Evolutionary conservation across 1,284 basidiomycete genomes (phyloP), one percentile per base, ranked within the genome.

Genomic region (Naganishia albida): DNA sequence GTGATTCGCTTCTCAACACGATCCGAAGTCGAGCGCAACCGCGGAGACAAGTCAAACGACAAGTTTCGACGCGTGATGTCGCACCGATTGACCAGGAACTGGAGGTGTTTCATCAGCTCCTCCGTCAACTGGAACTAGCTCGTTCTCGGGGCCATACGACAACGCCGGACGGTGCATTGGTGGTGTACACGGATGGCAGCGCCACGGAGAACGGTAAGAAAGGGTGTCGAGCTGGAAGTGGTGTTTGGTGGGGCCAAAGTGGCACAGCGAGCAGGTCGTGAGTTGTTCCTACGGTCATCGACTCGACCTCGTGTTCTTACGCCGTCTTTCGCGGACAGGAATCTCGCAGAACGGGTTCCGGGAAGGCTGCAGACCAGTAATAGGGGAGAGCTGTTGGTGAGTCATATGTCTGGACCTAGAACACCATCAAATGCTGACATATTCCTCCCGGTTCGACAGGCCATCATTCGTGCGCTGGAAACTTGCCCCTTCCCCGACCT

Each of bases 361-460:
- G 79, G 79, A 1, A 16, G 51, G 0, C 20, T 73, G 42, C 79
- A 80, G 68, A 80, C 79, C 3, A 80, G 80, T 64, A 80, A 80
- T 62, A 69, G 79, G 12, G 79, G 76, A 48, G 79, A 80, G 64
- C 62, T 80, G 23, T 69, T 80, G 18, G 49, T 28, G 28, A 28
- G 20, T 34, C 34, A 34, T 34, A 4, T 34, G 34, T 34, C 4
- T n/a, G n/a, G n/a, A n/a, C n/a, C n/a, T n/a, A n/a, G n/a, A n/a
- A 34, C 48, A 50, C 10, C 4, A 16, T 15, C 1, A 30, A 30
- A 28, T 15, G 15, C 25, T 30, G 49, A 50, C 49, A 28, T 13
- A 4, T 7, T 23, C 8, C 26, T 50, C 28, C 20, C 12, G 25
- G 3, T 12, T 26, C 12, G 10, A 34, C 67, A 79, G 77, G 23